Base-by-base conservation (phyloP, 208 protist genomes). In the Crithidia sp. region DNA sequence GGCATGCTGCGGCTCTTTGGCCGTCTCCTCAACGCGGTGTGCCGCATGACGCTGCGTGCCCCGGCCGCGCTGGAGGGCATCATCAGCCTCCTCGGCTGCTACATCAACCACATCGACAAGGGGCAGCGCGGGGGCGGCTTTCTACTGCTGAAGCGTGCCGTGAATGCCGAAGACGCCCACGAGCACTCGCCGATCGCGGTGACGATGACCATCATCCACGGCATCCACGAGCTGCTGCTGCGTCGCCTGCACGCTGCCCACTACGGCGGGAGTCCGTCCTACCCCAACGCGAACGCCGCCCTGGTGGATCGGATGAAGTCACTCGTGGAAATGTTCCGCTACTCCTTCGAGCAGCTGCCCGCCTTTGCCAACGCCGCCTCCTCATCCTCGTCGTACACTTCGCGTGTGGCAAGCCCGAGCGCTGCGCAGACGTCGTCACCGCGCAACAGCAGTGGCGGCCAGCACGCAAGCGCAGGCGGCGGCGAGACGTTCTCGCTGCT, bases 1-100 rank as follows among this genome's bases (percentile, higher is more conserved):
- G 93, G 90, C 36, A 87, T 92, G 79, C 60, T 90, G 45, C 86
- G 93, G 9, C 57, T 97, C n/a, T 95, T 95, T 85, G 78, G 77
- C 16, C 85, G 93, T 7, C 83, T 97, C 41, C 67, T 97, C 43
- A 83, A 84, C n/a, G 79, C 87, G 16, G 67, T 83, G 2, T 88
- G 83, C 77, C 71, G 65, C 56, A 86, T 97, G 71, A 93, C 86
- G 17, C 81, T 95, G 47, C 69, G 84, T 40, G 71, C 79, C 40
- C 64, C 47, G 2, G 19, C 43, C 0, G 59, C 76, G 7, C 41
- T 95, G 19, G 82, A 83, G 39, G 62, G 67, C 19, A 69, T 92
- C 28, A 57, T 93, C 19, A 36, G 67, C 39, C 71, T 95, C 52
- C 43, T 77, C 2, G 74, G 81, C 49, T 73, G 74, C 50, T 94